These are phyloP conservation scores for Kockiozyma suomiensis DNA, from an alignment of 805 yeast species.

Conservation along the genomic window DNA sequence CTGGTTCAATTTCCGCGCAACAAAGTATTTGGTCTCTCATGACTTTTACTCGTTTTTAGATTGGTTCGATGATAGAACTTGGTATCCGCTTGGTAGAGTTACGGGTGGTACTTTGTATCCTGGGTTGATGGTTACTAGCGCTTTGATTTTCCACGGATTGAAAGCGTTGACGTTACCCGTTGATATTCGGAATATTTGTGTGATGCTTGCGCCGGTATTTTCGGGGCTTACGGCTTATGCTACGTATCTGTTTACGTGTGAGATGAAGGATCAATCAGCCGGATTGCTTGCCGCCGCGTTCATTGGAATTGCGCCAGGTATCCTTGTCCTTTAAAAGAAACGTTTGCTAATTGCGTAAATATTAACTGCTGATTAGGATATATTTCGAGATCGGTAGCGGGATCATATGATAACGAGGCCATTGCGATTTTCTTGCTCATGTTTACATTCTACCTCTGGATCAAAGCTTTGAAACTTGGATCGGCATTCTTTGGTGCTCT, in stretches of 20 bases:
- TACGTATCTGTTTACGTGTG: slow-evolving; percentile 83
- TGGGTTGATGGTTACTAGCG: slow-evolving; percentile 97
- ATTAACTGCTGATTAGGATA: no score
- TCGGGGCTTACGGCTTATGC: slow-evolving; percentile 89
- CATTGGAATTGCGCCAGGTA: slow-evolving; percentile 96
- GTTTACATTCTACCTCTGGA: slow-evolving; percentile 96
- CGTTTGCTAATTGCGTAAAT: no score
- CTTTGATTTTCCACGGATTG: slow-evolving; percentile 77
- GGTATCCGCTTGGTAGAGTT: slow-evolving; percentile 99
- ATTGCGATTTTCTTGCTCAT: slow-evolving; percentile 93
- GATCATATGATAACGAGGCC: slow-evolving; percentile 98
- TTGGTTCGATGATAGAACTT: slow-evolving; percentile 98
- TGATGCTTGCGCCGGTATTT: slow-evolving; percentile 93
- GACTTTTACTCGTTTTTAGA: slow-evolving; percentile 89
- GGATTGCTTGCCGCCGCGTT: slow-evolving; percentile 91
- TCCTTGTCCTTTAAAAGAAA: background rate
- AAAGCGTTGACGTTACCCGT: slow-evolving; percentile 72
- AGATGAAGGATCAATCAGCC: slow-evolving; percentile 86
- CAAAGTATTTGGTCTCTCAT: slow-evolving; percentile 83
- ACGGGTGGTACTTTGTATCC: slow-evolving; percentile 99
- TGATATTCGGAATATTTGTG: slow-evolving; percentile 95
- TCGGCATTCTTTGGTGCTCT: slow-evolving; percentile 80
- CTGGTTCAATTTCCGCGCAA: slow-evolving; percentile 95
- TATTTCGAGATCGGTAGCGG: slow-evolving; percentile 97
- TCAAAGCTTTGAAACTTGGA: slow-evolving; percentile 89